A percentile compares a stretch with the other conserved stretches of the same genome.
phyloP scores from a whole-genome alignment of 2,329 filamentous ascomycete genomes.

The Cryphonectria radicalis region DNA sequence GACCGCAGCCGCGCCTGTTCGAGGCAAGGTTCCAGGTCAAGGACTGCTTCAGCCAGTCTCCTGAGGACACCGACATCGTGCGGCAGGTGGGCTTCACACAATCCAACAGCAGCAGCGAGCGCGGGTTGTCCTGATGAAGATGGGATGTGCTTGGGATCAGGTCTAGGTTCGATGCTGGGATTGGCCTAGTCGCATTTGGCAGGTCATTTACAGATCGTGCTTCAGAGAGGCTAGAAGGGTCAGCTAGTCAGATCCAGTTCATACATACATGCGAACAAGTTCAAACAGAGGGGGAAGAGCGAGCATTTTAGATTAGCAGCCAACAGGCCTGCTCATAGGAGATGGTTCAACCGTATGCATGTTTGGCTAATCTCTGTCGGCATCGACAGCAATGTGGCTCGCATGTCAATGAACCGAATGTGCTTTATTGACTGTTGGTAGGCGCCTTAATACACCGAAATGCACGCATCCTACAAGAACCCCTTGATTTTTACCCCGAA shows the following conservation, averaged over 20 bases:
- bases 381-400: not conserved
- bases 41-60: slow-evolving; percentile 86
- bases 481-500: not conserved
- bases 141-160: too few species aligned
- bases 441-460: not conserved
- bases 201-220: too few species aligned
- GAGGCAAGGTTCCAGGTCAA: slow-evolving; percentile 88
- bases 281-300: too few species aligned
- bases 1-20: slow-evolving; percentile 65
- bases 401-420: not conserved
- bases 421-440: not conserved
- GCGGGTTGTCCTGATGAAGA: slow-evolving; percentile 44
- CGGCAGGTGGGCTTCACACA: slow-evolving; percentile 85
- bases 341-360: too few species aligned
- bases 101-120: slow-evolving; percentile 70
- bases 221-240: too few species aligned
- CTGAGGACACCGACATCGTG: slow-evolving; percentile 82
- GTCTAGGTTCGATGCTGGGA: too few species aligned
- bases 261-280: too few species aligned
- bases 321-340: too few species aligned
- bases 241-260: too few species aligned
- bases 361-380: not conserved
- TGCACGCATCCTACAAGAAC: not conserved
- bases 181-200: too few species aligned
- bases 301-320: too few species aligned